Base-by-base conservation (phyloP, 1,284 basidiomycete species). In the Megacollybia platyphylla region DNA sequence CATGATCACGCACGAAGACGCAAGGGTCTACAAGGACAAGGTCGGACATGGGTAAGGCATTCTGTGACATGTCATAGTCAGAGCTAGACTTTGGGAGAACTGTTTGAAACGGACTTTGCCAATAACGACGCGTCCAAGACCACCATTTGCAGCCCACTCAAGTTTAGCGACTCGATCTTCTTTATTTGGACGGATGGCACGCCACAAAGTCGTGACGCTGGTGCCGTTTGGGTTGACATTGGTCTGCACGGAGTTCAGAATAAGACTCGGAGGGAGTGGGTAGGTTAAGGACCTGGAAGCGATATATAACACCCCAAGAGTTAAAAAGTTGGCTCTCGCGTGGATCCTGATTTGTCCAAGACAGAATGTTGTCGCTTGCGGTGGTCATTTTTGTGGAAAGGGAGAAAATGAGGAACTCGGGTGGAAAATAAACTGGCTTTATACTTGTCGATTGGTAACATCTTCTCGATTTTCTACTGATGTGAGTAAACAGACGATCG, bases 101-200 rank as follows among this genome's bases (percentile, higher is more conserved):
- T 36, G 39, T 39, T 15, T 39, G 15, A 43, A 15, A 52, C 55
- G 49, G 50, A 84, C 85, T 70, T 86, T 87, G 55, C 84, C 85
- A 54, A 88, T 84, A 51, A 82, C 68, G 50, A 82, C 77, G 52
- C 86, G 83, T 49, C 86, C 85, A 44, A 87, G 77, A 44, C 79
- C 76, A 46, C 84, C 85, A 52, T 73, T 82, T 42, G 74, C 63
- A 43, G 79, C 72, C 86, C 85, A 89, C 60, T 89, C 86, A 46
- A 89, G 73, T 63, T 79, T 85, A 50, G 86, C 85, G 52, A 87
- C 79, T 38, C 82, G 76, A 58, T 88, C 85, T 62, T 86, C 83
- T 56, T 81, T 84, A 64, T 81, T 82, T 42, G 79, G 69, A 41
- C 84, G 80, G 53, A 85, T 80, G 27, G 79, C 65, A 46, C 80